Base-by-base conservation (phyloP, 1,284 basidiomycete species). In the Amylostereum areolatum region DNA sequence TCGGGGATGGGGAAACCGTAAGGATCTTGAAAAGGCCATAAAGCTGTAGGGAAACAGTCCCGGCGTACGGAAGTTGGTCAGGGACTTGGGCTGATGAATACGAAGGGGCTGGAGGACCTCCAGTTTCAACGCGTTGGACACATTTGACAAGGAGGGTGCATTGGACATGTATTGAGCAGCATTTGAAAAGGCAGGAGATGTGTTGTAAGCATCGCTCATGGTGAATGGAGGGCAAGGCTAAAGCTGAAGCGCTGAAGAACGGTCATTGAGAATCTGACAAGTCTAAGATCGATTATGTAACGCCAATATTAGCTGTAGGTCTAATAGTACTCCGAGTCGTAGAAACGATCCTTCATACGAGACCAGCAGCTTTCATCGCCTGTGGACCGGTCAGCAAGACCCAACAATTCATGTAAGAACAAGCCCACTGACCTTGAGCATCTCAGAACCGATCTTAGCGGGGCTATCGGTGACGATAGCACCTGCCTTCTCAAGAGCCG, bases 401-500 rank as follows among this genome's bases (percentile, higher is more conserved):
- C 4, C 5, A 29, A 32, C 34, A 46, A 44, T 39, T 43, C n/a
- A 25, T 9, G 41, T n/a, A 49, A 37, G 2, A 47, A 27, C 46
- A 33, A n/a, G 41, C 18, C 25, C 32, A 61, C 73, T 52, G 54
- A 88, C 89, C 80, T 92, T 85, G 56, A 93, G 74, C 81, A 97
- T 92, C 60, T 91, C 81, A 34, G 70, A 59, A 45, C 94, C 94
- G 65, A 97, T 94, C 74, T 94, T 87, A 6, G 94, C 92, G n/a
- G 97, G 97, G 66, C 91, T 94, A 67, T 97, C 84, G 32, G 93
- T 96, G 52, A 99, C 95, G 58, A 95, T 78, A 34, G 83, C 96
- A 56, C 97, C 97, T 34, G 97, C 97, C 62, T 80, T 85, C 67
- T 93, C 83, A 40, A 99, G 78, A n/a, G 97, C 96, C 53, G 81